Base-by-base conservation (phyloP, 768 basidiomycete species). In the Mrakia gelida region DNA sequence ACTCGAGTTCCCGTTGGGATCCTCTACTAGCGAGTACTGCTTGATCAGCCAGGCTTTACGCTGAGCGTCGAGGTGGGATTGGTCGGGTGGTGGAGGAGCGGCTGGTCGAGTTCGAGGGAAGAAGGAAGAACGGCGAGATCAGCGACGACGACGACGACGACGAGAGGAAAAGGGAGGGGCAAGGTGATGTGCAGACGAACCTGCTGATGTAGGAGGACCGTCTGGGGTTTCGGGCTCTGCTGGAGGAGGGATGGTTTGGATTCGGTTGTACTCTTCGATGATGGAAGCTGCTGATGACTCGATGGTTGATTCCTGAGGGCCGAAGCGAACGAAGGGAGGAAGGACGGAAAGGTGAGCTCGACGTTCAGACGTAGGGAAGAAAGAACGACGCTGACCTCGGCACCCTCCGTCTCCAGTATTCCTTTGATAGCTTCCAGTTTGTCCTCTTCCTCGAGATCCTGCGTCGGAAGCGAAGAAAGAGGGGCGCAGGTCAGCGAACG, bases 401-500 rank as follows among this genome's bases (percentile, higher is more conserved):
- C 67, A 23, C 78, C 78, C 45, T 79, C 73, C 0, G 32, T 65
- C 28, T 79, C 78, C 5, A 79, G 61, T 2, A 79, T 75, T 26
- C 78, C 73, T 23, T 71, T 75, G 59, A 79, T n/a, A 8, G 78
- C 78, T 43, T 79, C 78, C 32, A 79, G 49, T n/a, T 79, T 79
- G 43, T 79, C 78, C 41, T 79, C 78, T 13, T 79, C 78, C 49
- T 79, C 78, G 4, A 79, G 71, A 26, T 67, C 78, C 77, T 76
- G 61, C 26, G 23, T 43, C 41, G 30, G 26, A 1, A 10, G 9
- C 45, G 21, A 43, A n/a, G 49, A 26, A 41, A 63, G 15, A 75
- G n/a, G 26, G 45, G 71, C 49, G 34, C 38, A 54, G 54, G 30
- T 56, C 49, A 73, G 30, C 43, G 45, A 26, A 10, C 5, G 28